Evolutionary conservation across 441 rosid species (phyloP).

Genomic region (Theobroma grandiflorum): DNA sequence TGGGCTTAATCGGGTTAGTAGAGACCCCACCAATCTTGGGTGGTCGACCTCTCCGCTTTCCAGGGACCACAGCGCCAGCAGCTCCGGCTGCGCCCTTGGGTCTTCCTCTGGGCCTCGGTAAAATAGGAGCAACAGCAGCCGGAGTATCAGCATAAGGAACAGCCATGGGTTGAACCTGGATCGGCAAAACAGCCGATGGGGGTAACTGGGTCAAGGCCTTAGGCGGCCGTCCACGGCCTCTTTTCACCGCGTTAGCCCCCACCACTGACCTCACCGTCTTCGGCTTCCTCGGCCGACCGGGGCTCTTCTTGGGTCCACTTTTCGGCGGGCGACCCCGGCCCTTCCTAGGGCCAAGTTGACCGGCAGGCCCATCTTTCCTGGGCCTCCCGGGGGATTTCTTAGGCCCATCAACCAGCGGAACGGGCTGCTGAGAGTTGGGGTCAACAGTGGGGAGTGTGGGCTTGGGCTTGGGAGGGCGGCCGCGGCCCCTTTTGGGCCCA

Average conservation of each 20-base stretch:
- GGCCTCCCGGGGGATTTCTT: slow-evolving; percentile 31
- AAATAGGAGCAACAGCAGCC: slow-evolving; percentile 20
- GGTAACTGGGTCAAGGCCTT: slow-evolving; percentile 30
- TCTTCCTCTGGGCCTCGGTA: slow-evolving; percentile 64
- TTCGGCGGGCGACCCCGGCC: slow-evolving; percentile 66
- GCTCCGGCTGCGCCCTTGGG: slow-evolving; percentile 45
- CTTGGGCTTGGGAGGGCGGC: slow-evolving; percentile 76
- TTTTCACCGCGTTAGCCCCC: slow-evolving; percentile 40
- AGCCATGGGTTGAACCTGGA: slow-evolving; percentile 40
- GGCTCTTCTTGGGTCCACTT: slow-evolving; percentile 40
- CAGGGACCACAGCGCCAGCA: slow-evolving; percentile 35
- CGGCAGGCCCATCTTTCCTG: slow-evolving; percentile 19
- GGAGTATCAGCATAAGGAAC: slow-evolving; percentile 49
- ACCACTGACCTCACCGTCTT: slow-evolving; percentile 35
- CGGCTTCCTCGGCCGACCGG: slow-evolving; percentile 69
- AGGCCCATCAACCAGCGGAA: slow-evolving; percentile 15
- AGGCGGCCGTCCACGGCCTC: slow-evolving; percentile 53
- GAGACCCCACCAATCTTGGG: slow-evolving; percentile 50
- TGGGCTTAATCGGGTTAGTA: slow-evolving; percentile 35
- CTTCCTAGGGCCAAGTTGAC: slow-evolving; percentile 46
- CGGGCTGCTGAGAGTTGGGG: slow-evolving; percentile 6
- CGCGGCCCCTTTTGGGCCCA: slow-evolving; percentile 68
- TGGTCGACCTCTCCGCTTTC: slow-evolving; percentile 69
- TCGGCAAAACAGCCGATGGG: not conserved
- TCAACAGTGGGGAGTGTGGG: not conserved